Evolutionary conservation across 1,139 yeast species (phyloP).

Genomic region (Candida sanyaensis): DNA sequence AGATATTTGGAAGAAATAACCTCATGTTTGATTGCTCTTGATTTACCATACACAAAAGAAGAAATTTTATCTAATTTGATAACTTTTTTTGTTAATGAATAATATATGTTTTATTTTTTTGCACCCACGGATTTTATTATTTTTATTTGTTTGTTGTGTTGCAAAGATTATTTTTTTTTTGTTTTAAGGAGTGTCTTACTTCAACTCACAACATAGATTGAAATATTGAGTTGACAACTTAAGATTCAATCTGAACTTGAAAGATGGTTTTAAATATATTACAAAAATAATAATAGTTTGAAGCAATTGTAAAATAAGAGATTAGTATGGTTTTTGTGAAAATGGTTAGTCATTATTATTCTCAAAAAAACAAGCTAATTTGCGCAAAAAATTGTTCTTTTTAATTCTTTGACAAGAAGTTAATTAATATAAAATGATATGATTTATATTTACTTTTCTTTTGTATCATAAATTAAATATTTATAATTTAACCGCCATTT

Average conservation of each 20-base stretch:
- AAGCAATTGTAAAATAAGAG: neutral
- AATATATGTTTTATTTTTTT: neutral
- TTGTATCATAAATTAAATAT: neutral
- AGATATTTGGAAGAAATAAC: too few species aligned
- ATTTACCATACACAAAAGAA: too few species aligned
- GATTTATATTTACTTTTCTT: neutral
- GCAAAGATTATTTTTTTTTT: too few species aligned
- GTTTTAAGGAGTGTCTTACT: neutral
- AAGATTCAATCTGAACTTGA: neutral
- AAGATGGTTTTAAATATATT: slow-evolving; percentile 2
- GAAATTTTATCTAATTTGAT: neutral
- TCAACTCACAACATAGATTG: neutral
- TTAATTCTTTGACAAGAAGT: neutral
- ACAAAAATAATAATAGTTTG: neutral
- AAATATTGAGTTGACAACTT: slow-evolving; percentile 1
- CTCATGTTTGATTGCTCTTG: too few species aligned
- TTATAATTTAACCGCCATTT: neutral
- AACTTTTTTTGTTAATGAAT: neutral
- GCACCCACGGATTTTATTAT: neutral
- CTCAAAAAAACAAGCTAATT: neutral
- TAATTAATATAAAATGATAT: neutral
- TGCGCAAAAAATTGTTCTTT: neutral
- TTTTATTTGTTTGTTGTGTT: neutral
- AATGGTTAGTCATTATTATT: too few species aligned
- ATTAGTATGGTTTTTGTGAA: neutral